Conservation (phyloP, 2,329 filamentous ascomycete genomes). For the Verticillium isaacii region DNA sequence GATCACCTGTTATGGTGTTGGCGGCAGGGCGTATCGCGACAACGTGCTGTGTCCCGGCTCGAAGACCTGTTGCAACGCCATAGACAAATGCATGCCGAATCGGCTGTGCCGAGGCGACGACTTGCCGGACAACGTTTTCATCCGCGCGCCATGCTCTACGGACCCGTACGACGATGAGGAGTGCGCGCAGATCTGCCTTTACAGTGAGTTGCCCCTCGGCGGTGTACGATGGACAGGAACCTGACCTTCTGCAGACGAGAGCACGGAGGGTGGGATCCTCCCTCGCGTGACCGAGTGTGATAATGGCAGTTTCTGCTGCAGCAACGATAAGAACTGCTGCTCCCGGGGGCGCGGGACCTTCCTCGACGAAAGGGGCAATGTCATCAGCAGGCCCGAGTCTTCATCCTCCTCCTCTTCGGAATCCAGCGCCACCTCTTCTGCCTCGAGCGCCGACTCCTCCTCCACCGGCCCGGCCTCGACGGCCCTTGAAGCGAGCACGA, state of each 20-base stretch:
- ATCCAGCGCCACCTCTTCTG: not conserved
- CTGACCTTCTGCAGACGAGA: not conserved
- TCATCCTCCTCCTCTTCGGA: not conserved
- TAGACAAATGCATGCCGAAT: not conserved
- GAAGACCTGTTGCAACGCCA: not conserved
- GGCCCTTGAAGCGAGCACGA: not conserved
- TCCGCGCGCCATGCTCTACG: not conserved
- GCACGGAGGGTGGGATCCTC: not conserved
- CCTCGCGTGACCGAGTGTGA: not conserved
- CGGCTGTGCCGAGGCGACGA: not conserved
- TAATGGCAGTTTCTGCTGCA: conserved; percentile 4
- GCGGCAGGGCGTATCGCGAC: not conserved
- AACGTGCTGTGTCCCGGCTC: not conserved
- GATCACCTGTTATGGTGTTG: conserved; percentile 1
- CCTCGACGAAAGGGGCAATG: not conserved
- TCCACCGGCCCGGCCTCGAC: not conserved
- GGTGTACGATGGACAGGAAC: not conserved
- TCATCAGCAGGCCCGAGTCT: not conserved
- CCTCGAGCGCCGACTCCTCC: not conserved
- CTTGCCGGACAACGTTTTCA: not conserved
- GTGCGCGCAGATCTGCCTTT: not conserved
- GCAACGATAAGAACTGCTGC: not conserved
- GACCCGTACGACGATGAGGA: not conserved
- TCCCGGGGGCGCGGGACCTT: not conserved
- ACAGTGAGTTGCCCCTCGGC: not conserved